Evolutionary conservation across 257 asterid genomes (phyloP).

Genomic region (Salvia rosmarinus): DNA sequence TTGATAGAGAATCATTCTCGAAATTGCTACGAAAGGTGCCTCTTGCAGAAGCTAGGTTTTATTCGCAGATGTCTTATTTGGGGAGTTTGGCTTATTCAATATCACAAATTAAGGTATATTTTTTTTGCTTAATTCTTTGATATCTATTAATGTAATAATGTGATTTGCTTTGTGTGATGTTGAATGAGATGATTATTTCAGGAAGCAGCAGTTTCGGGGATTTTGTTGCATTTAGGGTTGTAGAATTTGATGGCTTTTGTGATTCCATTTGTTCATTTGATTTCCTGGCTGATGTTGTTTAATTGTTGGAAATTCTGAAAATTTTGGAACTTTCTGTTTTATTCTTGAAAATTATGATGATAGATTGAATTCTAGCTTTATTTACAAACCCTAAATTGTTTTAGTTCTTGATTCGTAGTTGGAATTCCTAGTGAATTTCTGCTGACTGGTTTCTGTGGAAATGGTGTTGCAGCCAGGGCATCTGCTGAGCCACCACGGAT

Average conservation of each 20-base stretch:
- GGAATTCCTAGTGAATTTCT: neutral
- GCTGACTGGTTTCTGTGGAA: constrained; percentile 20
- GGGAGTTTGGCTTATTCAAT: constrained; percentile 88
- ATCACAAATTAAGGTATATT: constrained; percentile 74
- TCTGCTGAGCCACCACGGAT: constrained; percentile 58
- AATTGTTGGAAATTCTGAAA: neutral
- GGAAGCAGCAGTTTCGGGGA: constrained; percentile 10
- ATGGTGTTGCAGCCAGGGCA: constrained; percentile 62
- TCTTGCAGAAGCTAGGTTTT: constrained; percentile 75
- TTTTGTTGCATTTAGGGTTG: neutral
- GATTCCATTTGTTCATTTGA: neutral
- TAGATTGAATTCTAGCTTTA: constrained; percentile 4
- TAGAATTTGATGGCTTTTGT: constrained; percentile 3
- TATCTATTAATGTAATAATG: neutral
- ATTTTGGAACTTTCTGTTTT: neutral
- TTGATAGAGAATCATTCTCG: constrained; percentile 71
- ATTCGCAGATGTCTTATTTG: constrained; percentile 77
- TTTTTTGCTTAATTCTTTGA: neutral
- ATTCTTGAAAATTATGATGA: neutral
- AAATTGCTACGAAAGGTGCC: constrained; percentile 80
- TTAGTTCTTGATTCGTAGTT: neutral
- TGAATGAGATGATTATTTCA: neutral
- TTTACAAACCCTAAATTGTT: neutral
- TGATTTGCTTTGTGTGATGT: constrained; percentile 10
- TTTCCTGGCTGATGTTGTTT: neutral